Base-by-base conservation (phyloP, 495 filamentous ascomycete genomes). In the Hypoxylon trugodes region DNA sequence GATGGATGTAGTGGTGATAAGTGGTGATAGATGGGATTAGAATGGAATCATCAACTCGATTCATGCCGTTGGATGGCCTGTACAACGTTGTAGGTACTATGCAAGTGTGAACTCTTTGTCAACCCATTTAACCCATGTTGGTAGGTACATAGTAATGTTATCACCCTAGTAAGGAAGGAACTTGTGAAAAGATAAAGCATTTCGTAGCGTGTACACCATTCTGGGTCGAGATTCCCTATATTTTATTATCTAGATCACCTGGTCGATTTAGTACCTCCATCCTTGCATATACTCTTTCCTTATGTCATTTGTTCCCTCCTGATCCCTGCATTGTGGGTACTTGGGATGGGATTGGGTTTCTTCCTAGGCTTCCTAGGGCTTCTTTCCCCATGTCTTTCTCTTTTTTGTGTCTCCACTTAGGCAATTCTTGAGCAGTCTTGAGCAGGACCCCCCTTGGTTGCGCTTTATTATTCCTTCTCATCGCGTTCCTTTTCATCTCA, bases 381-480 rank as follows among this genome's bases (percentile, higher is more conserved):
- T 66, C 51, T 55, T 57, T 57, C 47, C 49, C 48, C 40, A 42
- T 59, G 47, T 42, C 41, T 59, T 59, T 49, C 35, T 42, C 15
- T 37, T 47, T 47, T 53, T 47, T 24, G 37, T 57, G 28, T 33
- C 24, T 40, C 7, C 26, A 25, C 24, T 26, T 40, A n/a, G n/a
- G n/a, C n/a, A n/a, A n/a, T n/a, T n/a, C n/a, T n/a, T n/a, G n/a
- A n/a, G n/a, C 42, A 40, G 30, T 53, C 45, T 35, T 9, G 16
- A 50, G 16, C 55, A 38, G 30, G 6, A 32, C n/a, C 22, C 51
- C 64, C 64, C 64, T 41, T 61, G 19, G 48, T 3, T 59, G 52
- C 35, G 58, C 64, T 59, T 67, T 67, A 67, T 67, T 67, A 67
- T 58, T 51, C 22, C 52, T n/a, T 58, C 52, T 67, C 45, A 36